phyloP scores from a whole-genome alignment of 208 protist genomes.

The Eutreptiella sp. region DNA sequence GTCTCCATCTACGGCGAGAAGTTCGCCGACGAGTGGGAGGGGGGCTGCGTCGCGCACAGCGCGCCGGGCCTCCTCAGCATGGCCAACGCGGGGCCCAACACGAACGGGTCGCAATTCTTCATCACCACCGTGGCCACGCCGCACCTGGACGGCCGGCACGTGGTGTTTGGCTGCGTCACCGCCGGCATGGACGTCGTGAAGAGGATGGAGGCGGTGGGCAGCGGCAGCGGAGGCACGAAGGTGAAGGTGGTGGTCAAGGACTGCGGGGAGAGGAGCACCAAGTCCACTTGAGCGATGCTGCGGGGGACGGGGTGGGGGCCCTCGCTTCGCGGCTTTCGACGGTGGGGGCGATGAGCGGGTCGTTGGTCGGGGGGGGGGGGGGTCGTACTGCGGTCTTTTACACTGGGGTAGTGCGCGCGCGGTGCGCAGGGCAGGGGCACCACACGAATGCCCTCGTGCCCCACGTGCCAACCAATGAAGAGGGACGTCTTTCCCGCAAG shows the following conservation, averaged over 20 bases:
- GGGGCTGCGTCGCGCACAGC: slow-evolving; percentile 74
- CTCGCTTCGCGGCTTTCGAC: no score
- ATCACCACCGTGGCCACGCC: slow-evolving; percentile 68
- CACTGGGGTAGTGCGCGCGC: no score
- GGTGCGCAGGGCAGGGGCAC: no score
- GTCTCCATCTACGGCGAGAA: slow-evolving; percentile 82
- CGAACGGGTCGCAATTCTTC: slow-evolving; percentile 87
- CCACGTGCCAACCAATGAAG: no score
- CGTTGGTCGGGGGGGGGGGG: no score
- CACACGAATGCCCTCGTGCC: no score
- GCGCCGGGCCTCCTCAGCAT: slow-evolving; percentile 75
- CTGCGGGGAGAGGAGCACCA: slow-evolving; percentile 2
- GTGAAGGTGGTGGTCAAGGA: background rate
- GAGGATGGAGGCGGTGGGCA: slow-evolving; percentile 56
- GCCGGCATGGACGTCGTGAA: slow-evolving; percentile 69
- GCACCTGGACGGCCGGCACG: slow-evolving; percentile 87
- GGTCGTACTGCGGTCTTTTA: no score
- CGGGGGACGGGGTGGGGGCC: no score
- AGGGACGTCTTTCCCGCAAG: no score
- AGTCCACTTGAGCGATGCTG: no score
- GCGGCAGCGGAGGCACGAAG: background rate
- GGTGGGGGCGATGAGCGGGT: no score
- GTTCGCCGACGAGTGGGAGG: slow-evolving; percentile 88
- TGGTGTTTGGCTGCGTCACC: slow-evolving; percentile 86
- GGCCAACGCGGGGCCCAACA: slow-evolving; percentile 81